phyloP scores from a whole-genome alignment of 2,329 filamentous ascomycete species.

The Verticillium tricorpus region DNA sequence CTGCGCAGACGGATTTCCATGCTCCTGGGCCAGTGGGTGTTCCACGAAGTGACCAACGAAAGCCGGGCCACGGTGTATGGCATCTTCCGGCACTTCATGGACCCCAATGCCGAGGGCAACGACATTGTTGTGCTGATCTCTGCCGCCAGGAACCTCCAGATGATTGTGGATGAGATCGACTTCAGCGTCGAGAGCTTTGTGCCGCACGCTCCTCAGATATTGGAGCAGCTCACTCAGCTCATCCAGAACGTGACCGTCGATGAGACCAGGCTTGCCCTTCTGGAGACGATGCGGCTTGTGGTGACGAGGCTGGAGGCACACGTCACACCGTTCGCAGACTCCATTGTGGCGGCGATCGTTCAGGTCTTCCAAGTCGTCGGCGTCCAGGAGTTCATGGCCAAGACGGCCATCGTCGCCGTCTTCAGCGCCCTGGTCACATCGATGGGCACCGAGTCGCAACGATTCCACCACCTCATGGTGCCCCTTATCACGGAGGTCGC shows the following conservation, averaged over 20 bases:
- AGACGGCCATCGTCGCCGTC: constrained; percentile 85
- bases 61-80: constrained; percentile 76
- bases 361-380: constrained; percentile 80
- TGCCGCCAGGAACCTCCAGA: constrained; percentile 77
- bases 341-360: constrained; percentile 76
- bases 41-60: constrained; percentile 65
- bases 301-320: constrained; percentile 78
- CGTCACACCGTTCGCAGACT: constrained; percentile 65
- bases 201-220: constrained; percentile 69
- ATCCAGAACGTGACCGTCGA: constrained; percentile 74
- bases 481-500: constrained; percentile 80
- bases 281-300: constrained; percentile 79
- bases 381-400: constrained; percentile 80
- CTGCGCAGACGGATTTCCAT: constrained; percentile 85
- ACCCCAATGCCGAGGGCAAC: constrained; percentile 71
- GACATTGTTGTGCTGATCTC: constrained; percentile 91
- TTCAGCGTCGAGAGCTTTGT: constrained; percentile 72
- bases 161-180: constrained; percentile 77
- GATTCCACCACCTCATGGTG: constrained; percentile 75
- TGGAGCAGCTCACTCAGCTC: constrained; percentile 71
- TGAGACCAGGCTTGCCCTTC: constrained; percentile 84
- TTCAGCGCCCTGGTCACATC: constrained; percentile 81
- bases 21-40: constrained; percentile 83
- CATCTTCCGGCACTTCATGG: constrained; percentile 82
- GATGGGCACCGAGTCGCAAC: constrained; percentile 71